These are phyloP conservation scores for Leucaena leucocephala DNA, from an alignment of 306 rosid genomes.

Conservation along the genomic window DNA sequence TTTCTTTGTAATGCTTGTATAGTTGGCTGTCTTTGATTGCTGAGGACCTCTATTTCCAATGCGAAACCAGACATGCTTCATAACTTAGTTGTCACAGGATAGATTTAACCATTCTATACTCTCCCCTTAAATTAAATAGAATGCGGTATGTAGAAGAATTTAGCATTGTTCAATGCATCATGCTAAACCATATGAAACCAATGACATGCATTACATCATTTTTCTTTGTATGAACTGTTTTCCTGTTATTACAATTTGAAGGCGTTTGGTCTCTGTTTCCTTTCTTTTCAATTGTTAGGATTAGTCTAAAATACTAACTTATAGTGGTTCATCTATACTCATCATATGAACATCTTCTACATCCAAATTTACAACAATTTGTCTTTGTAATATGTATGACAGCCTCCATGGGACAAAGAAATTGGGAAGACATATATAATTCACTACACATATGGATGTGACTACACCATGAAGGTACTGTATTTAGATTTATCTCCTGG, in stretches of 20 bases:
- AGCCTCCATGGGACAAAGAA: conserved; percentile 96
- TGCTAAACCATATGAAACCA: not conserved
- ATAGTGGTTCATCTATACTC: not conserved
- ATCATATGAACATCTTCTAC: conserved; percentile 1
- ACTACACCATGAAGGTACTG: conserved; percentile 84
- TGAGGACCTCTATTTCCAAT: not conserved
- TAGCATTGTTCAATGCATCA: not conserved
- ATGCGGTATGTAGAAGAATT: not conserved
- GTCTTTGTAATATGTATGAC: conserved; percentile 27
- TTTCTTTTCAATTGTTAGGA: not conserved
- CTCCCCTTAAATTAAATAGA: conserved; percentile 1
- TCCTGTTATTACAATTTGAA: not conserved
- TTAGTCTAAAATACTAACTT: not conserved
- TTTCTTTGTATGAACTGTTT: not conserved
- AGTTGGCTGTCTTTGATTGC: not conserved
- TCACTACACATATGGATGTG: conserved; percentile 96
- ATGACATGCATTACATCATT: not conserved
- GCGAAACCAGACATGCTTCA: not conserved
- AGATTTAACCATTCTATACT: not conserved
- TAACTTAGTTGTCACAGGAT: not conserved
- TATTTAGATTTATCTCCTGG: conserved; percentile 16
- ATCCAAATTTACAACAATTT: conserved; percentile 25
- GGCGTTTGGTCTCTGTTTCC: not conserved
- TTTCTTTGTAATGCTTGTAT: not conserved
- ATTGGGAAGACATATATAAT: conserved; percentile 76